Percentiles rank a stretch among this genome's conserved stretches.
Conservation (phyloP, 129 eudicot species). For the Calendula officinalis region DNA sequence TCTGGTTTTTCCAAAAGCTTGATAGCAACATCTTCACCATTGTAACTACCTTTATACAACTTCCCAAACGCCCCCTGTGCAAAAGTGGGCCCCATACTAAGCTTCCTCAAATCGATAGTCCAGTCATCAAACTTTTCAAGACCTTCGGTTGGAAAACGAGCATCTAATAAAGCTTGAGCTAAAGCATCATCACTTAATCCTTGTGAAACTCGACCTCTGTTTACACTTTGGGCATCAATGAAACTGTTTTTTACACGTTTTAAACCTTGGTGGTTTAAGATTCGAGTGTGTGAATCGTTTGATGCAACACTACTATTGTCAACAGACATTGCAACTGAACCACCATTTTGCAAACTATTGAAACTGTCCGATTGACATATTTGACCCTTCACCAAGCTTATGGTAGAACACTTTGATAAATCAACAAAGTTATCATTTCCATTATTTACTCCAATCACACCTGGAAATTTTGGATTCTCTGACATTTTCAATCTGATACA, state of each 20-base stretch:
- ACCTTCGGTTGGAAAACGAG: slow-evolving; percentile 46
- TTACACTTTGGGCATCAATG: slow-evolving; percentile 49
- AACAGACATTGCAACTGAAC: slow-evolving; percentile 60
- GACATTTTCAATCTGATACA: slow-evolving; percentile 42
- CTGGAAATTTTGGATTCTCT: slow-evolving; percentile 75
- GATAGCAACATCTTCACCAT: slow-evolving; percentile 74
- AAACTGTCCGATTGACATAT: slow-evolving; percentile 67
- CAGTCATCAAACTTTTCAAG: slow-evolving; percentile 63
- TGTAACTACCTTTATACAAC: slow-evolving; percentile 67
- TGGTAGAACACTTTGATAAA: slow-evolving; percentile 44
- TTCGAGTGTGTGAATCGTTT: slow-evolving; percentile 57
- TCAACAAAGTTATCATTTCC: slow-evolving; percentile 59
- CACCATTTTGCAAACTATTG: slow-evolving; percentile 61
- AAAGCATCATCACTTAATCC: slow-evolving; percentile 58
- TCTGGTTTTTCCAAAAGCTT: slow-evolving; percentile 77
- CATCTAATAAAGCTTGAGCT: slow-evolving; percentile 62
- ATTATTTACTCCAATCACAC: slow-evolving; percentile 60
- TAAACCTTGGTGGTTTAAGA: slow-evolving; percentile 53
- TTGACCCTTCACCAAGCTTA: slow-evolving; percentile 56
- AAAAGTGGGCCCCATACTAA: slow-evolving; percentile 66
- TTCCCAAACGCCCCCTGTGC: slow-evolving; percentile 89
- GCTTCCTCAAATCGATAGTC: slow-evolving; percentile 61
- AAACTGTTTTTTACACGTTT: slow-evolving; percentile 42
- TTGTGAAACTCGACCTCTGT: slow-evolving; percentile 41
- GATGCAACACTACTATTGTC: slow-evolving; percentile 70